Percentiles rank a stretch among this genome's conserved stretches.
Evolutionary conservation across 1,284 basidiomycete species (phyloP).

Genomic region (Cutaneotrichosporon dermatis): DNA sequence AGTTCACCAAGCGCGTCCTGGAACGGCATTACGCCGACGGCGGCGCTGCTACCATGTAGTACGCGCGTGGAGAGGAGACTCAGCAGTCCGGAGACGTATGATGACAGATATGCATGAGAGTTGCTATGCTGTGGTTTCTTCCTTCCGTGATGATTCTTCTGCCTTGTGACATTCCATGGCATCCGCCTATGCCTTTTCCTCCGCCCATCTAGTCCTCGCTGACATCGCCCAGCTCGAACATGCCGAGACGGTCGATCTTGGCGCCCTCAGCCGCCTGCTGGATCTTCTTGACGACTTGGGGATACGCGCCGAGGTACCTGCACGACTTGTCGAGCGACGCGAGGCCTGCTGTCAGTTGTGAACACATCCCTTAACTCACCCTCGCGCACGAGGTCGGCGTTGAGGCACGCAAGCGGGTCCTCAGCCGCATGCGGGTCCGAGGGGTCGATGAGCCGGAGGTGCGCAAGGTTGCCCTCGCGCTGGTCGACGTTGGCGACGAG

Average conservation of each 20-base stretch:
- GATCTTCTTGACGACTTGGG: slow-evolving; percentile 63
- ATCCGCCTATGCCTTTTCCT: background rate
- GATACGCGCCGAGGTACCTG: slow-evolving; percentile 67
- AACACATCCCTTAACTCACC: no score
- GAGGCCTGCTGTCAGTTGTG: slow-evolving; percentile 52
- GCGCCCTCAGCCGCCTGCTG: slow-evolving; percentile 59
- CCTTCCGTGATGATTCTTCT: background rate
- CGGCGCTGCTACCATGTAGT: background rate
- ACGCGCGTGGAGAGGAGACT: background rate
- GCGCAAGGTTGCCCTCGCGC: slow-evolving; percentile 68
- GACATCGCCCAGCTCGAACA: slow-evolving; percentile 63
- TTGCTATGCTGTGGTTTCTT: background rate
- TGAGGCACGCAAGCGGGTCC: slow-evolving; percentile 72
- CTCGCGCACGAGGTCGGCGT: slow-evolving; percentile 66
- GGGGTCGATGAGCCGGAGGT: slow-evolving; percentile 83
- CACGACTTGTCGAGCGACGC: slow-evolving; percentile 74
- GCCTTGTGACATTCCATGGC: background rate
- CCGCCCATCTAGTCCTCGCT: slow-evolving; percentile 20
- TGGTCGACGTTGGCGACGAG: slow-evolving; percentile 85
- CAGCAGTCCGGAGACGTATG: no score
- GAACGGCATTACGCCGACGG: slow-evolving; percentile 62
- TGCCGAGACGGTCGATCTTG: slow-evolving; percentile 70
- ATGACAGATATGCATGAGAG: slow-evolving; percentile 2
- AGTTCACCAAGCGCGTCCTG: slow-evolving; percentile 79
- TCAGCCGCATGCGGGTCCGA: slow-evolving; percentile 61